These are phyloP conservation scores for maize (Zea mays) DNA, from an alignment of 176 grass and related monocot species.

Conservation along the genomic window DNA sequence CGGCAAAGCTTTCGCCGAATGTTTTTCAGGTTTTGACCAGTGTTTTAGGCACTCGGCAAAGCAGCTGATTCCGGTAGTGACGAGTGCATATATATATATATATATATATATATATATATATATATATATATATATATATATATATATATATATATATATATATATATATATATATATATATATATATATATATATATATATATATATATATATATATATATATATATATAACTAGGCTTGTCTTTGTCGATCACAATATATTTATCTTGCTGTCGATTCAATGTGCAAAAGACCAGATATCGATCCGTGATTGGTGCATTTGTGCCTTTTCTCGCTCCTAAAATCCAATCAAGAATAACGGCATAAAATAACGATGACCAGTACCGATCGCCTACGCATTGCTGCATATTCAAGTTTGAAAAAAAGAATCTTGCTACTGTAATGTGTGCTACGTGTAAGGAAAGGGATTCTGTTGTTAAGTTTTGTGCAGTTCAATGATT, in stretches of 20 bases:
- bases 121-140: no score
- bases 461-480: slow-evolving; percentile 1
- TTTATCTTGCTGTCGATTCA: slow-evolving; percentile 2
- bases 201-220: no score
- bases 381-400: background rate
- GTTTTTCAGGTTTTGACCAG: no score
- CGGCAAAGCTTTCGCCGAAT: no score
- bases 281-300: background rate
- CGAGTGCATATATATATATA: no score
- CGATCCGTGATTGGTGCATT: background rate
- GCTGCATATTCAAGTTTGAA: slow-evolving; percentile 23
- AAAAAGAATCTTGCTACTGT: slow-evolving; percentile 26
- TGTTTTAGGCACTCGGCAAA: no score
- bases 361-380: slow-evolving; percentile 3
- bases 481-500: background rate
- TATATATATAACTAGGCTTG: background rate
- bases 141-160: no score
- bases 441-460: slow-evolving; percentile 10
- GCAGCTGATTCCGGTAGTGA: no score
- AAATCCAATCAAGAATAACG: background rate
- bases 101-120: no score
- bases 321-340: background rate
- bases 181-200: no score
- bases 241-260: background rate
- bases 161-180: no score